Evolutionary conservation across 495 filamentous ascomycete species (phyloP).

Genomic region (Cercophora newfieldiana): DNA sequence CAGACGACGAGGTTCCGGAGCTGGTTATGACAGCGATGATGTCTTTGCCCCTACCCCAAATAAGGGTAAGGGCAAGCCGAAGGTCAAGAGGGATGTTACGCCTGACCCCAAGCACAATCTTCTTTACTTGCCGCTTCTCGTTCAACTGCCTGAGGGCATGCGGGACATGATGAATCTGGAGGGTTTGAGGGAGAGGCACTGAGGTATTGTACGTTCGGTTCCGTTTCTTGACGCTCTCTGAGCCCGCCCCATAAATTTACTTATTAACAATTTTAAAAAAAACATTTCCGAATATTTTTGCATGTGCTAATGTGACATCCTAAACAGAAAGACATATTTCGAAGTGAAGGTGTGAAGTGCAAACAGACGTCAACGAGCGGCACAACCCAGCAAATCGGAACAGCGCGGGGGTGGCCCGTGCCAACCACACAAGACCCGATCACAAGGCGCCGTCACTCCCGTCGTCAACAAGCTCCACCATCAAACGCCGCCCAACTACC

Average conservation of each 20-base stretch:
- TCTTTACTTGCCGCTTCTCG: neutral
- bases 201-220: too few species aligned
- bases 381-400: neutral
- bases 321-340: too few species aligned
- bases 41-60: neutral
- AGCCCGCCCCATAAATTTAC: too few species aligned
- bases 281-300: neutral
- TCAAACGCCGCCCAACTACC: neutral
- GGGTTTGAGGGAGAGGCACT: neutral
- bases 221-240: too few species aligned
- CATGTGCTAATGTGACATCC: neutral
- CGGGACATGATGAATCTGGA: neutral
- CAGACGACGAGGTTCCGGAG: neutral
- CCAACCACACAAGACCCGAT: neutral
- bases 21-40: too few species aligned
- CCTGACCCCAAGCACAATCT: neutral
- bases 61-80: neutral
- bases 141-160: neutral
- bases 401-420: constrained; percentile 6
- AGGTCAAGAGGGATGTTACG: neutral
- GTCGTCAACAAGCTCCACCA: constrained; percentile 6
- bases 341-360: neutral
- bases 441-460: neutral
- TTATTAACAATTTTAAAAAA: neutral
- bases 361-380: neutral